Conservation (phyloP, 1,139 yeast genomes). For the Taphrina communis region DNA sequence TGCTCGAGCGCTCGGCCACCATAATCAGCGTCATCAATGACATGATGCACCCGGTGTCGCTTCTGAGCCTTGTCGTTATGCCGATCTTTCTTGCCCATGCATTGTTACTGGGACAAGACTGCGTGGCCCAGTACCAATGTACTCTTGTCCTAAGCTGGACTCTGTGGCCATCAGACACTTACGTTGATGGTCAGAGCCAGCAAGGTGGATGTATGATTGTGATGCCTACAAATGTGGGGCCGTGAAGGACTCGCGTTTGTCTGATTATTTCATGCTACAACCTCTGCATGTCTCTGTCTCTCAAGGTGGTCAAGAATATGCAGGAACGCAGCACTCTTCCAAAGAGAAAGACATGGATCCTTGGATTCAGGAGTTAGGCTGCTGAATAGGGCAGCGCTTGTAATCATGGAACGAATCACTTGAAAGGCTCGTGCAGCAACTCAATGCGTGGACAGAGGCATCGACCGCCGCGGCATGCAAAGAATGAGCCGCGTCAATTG, state of each 20-base stretch:
- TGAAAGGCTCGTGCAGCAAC: neutral
- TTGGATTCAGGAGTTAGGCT: no score
- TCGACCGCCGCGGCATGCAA: neutral
- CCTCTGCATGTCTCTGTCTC: no score
- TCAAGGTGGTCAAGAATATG: no score
- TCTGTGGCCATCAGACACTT: neutral
- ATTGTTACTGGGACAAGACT: neutral
- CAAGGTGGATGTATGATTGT: neutral
- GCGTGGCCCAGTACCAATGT: neutral
- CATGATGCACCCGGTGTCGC: conserved; percentile 15
- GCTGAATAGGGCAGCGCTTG: no score
- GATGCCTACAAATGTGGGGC: neutral
- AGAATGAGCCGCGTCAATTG: neutral
- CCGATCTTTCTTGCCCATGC: conserved; percentile 18
- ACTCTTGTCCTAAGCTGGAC: neutral
- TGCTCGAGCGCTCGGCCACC: conserved; percentile 44
- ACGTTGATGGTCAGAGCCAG: neutral
- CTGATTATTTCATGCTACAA: no score
- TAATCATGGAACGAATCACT: no score
- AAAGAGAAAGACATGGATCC: no score
- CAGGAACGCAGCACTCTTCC: no score
- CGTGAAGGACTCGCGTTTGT: neutral
- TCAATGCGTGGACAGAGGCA: neutral
- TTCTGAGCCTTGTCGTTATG: neutral
- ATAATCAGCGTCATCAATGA: conserved; percentile 23